Evolutionary conservation across 176 grass and related monocot genomes (phyloP), one percentile per base, ranked within the genome.

Genomic region (Oryza rufipogon): DNA sequence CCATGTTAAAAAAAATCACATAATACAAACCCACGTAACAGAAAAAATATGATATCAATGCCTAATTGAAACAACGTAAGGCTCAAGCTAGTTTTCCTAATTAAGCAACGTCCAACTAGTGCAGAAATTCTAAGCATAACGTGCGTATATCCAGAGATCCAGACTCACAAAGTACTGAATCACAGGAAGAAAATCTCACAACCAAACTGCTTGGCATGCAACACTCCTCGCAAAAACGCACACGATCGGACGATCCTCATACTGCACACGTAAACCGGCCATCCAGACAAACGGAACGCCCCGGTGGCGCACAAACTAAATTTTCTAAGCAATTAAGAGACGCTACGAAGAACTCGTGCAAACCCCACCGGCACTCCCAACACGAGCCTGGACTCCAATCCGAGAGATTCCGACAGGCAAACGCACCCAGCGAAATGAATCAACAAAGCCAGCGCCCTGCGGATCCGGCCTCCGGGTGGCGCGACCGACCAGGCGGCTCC

Each of bases 11-110:
- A 70, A 42, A 69, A 56, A 7, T 25, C 41, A 72, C 39, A 46
- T 12, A 11, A 70, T 72, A 23, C n/a, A 46, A 9, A 52, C 46
- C 23, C 16, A 80, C 64, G 11, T 44, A 28, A 80, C 4, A 34
- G 20, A 17, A 44, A 47, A 25, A 88, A 26, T 60, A 83, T 51
- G 34, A 58, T 54, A 48, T 75, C 28, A 48, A 67, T 69, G 61
- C 9, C 51, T 42, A 68, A 56, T 25, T 34, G 39, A 89, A 79
- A 66, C 64, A 73, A 84, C 33, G 25, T 30, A 16, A 30, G 14
- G 12, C 0, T 9, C 7, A 58, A n/a, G 6, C 54, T 58, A 58
- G 19, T 58, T 58, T 17, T 58, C 47, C n/a, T 4, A 51, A 70
- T 56, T 3, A 38, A 71, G 25, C 7, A 81, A 60, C 54, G 49